Evolutionary conservation across 2,329 filamentous ascomycete genomes (phyloP).

Genomic region (Aspergillus sp.): DNA sequence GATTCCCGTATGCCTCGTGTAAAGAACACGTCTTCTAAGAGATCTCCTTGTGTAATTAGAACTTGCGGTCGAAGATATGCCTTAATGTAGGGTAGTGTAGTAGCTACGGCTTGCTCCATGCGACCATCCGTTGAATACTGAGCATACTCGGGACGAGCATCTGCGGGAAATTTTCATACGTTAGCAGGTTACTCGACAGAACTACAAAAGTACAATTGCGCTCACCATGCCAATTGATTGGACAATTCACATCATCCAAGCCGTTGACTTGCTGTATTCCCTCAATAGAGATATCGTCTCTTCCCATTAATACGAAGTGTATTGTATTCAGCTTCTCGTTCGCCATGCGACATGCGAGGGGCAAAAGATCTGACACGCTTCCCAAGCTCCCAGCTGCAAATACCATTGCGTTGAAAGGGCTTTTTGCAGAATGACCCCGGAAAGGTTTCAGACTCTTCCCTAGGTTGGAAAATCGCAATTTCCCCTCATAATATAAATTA

Average conservation of each 20-base stretch:
- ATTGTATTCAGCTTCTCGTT: slow-evolving; percentile 67
- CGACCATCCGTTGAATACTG: slow-evolving; percentile 68
- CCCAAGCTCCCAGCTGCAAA: slow-evolving; percentile 75
- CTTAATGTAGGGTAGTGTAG: slow-evolving; percentile 70
- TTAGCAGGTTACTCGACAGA: slow-evolving; percentile 35
- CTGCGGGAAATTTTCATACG: slow-evolving; percentile 37
- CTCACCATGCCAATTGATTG: slow-evolving; percentile 60
- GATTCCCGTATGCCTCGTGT: slow-evolving; percentile 57
- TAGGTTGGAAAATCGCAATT: slow-evolving; percentile 67
- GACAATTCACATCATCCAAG: slow-evolving; percentile 65
- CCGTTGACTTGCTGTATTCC: slow-evolving; percentile 76
- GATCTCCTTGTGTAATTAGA: slow-evolving; percentile 68
- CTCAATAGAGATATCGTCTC: slow-evolving; percentile 66
- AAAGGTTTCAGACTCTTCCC: slow-evolving; percentile 63
- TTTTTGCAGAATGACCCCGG: slow-evolving; percentile 51
- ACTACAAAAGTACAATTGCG: background rate
- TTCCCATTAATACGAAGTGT: slow-evolving; percentile 77
- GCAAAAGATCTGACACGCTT: slow-evolving; percentile 71
- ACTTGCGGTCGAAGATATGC: slow-evolving; percentile 75
- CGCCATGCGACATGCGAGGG: slow-evolving; percentile 86
- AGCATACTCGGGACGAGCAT: slow-evolving; percentile 76
- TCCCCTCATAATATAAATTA: slow-evolving; percentile 63
- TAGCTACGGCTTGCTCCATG: slow-evolving; percentile 63
- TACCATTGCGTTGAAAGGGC: slow-evolving; percentile 64
- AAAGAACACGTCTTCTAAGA: slow-evolving; percentile 69